phyloP scores from a whole-genome alignment of 805 yeast species.

The Saturnispora besseyi region DNA sequence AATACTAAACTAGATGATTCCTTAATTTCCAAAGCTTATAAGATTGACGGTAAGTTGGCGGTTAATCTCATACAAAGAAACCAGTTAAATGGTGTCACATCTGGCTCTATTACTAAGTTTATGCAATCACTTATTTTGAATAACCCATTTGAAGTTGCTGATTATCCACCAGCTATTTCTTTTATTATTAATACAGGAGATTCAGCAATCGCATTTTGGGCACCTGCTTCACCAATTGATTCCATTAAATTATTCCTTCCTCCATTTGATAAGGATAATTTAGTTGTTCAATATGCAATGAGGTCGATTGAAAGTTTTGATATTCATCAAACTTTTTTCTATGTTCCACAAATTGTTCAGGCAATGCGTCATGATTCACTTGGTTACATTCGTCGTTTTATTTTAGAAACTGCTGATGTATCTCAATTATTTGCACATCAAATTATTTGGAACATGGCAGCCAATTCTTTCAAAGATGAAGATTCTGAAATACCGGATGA shows the following conservation, averaged over 20 bases:
- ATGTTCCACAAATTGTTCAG: slow-evolving; percentile 97
- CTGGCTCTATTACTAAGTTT: slow-evolving; percentile 31
- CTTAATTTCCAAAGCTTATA: slow-evolving; percentile 49
- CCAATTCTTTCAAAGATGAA: slow-evolving; percentile 86
- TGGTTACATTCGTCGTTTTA: slow-evolving; percentile 84
- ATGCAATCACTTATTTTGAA: slow-evolving; percentile 38
- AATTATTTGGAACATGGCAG: slow-evolving; percentile 95
- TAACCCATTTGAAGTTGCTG: slow-evolving; percentile 52
- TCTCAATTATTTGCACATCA: slow-evolving; percentile 93
- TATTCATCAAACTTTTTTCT: slow-evolving; percentile 82
- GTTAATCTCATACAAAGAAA: slow-evolving; percentile 58
- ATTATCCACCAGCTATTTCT: slow-evolving; percentile 50
- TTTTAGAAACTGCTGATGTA: slow-evolving; percentile 84
- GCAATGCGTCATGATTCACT: slow-evolving; percentile 69
- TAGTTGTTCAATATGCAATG: slow-evolving; percentile 78
- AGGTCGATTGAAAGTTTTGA: slow-evolving; percentile 83
- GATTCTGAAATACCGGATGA: slow-evolving; percentile 73
- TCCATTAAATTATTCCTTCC: slow-evolving; percentile 80
- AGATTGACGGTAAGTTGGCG: slow-evolving; percentile 63
- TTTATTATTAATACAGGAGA: slow-evolving; percentile 31
- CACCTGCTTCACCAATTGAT: slow-evolving; percentile 69
- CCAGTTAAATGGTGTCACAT: slow-evolving; percentile 13
- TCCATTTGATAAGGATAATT: slow-evolving; percentile 55
- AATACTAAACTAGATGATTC: slow-evolving; percentile 29
- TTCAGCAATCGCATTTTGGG: slow-evolving; percentile 45